phyloP scores from a whole-genome alignment of 2,329 filamentous ascomycete species.

The Colletotrichum acutatum region DNA sequence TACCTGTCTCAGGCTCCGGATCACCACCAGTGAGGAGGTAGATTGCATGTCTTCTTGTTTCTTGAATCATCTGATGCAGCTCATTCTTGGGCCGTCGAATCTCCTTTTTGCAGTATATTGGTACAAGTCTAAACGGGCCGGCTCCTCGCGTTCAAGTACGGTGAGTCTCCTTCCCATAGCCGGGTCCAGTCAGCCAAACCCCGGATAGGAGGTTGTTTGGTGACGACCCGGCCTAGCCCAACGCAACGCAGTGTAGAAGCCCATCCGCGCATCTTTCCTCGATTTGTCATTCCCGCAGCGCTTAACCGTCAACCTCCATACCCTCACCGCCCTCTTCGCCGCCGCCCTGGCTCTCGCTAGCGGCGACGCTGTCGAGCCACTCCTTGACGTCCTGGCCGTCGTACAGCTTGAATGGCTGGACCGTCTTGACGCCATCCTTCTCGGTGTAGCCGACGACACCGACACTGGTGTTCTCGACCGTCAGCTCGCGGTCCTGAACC shows the following conservation, averaged over 20 bases:
- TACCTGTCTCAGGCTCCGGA: not conserved
- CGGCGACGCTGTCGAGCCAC: slow-evolving; percentile 79
- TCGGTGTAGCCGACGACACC: slow-evolving; percentile 78
- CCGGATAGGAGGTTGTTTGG: not conserved
- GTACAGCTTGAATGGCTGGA: slow-evolving; percentile 87
- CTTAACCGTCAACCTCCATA: slow-evolving; percentile 47
- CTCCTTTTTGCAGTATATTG: slow-evolving; percentile 32
- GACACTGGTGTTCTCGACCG: slow-evolving; percentile 95
- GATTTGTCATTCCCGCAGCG: not conserved
- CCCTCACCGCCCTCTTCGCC: slow-evolving; percentile 51
- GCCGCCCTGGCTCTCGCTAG: slow-evolving; percentile 61
- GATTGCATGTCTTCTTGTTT: not conserved
- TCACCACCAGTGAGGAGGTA: not conserved
- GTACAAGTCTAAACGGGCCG: slow-evolving; percentile 34
- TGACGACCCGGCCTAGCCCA: not conserved
- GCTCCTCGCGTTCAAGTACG: slow-evolving; percentile 15
- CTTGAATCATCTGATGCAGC: slow-evolving; percentile 21
- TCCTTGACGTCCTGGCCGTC: slow-evolving; percentile 88
- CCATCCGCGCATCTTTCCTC: not conserved
- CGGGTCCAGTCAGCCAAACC: not conserved
- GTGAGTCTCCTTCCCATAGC: slow-evolving; percentile 10
- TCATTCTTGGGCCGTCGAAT: slow-evolving; percentile 29
- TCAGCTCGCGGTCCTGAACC: slow-evolving; percentile 97
- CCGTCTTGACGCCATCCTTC: slow-evolving; percentile 61
- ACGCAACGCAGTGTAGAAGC: slow-evolving; percentile 15